Evolutionary conservation across 192 early-diverging fungal species (phyloP), one percentile per base, ranked within the genome.

Genomic region (Podila minutissima): DNA sequence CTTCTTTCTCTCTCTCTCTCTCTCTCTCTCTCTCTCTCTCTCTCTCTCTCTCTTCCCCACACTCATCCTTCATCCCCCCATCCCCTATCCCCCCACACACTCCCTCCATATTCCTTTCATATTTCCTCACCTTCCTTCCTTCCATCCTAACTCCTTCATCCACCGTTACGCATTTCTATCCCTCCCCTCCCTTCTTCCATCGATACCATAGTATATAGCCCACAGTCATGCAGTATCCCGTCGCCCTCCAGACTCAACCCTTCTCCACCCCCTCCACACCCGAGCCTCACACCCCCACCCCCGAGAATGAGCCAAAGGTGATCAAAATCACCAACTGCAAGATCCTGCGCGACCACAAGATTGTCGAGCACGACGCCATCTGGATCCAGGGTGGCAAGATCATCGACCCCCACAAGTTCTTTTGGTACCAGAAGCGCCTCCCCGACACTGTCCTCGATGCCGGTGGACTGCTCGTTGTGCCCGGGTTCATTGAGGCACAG

Each of bases 401-500:
- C 69, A 91, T 93, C 62, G 87, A 95, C 79, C 91, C 91, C 0
- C 89, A 89, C 65, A 82, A 84, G 57, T 79, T 92, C 63, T 95
- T 95, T 74, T 95, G 90, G 84, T 82, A 86, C 46, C 86, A 86
- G 53, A 85, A 88, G 66, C 87, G 91, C 41, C 85, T 84, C 24
- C 87, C 94, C 9, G 92, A 93, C 68, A 74, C 84, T 35, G 85
- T 89, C 46, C 89, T 95, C 64, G 92, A 95, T 84, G 92, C 92
- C 51, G 81, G 89, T 26, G 91, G 93, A 62, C 63, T 89, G 46
- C 86, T 95, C n/a, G 86, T 95, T 38, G 89, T 89, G 10, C 92
- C 94, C 20, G 94, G 94, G 5, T 95, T 89, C 63, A 89, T 95
- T 49, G 93, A 95, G 73, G 83, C 92, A 32, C 93, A 95, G 76